These are phyloP conservation scores for Cicer cuneatum DNA, from an alignment of 306 rosid genomes.

Conservation along the genomic window DNA sequence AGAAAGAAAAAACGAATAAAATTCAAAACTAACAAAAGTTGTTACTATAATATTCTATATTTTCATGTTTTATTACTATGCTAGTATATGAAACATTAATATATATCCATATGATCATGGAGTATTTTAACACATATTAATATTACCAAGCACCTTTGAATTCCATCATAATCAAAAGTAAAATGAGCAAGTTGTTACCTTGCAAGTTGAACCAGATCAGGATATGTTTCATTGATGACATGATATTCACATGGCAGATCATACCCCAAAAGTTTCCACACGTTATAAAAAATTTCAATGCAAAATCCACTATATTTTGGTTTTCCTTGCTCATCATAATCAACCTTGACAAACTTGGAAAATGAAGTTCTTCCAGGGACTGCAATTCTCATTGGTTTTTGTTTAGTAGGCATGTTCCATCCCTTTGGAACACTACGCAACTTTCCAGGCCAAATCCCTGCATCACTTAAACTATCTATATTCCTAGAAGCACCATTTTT, in stretches of 20 bases:
- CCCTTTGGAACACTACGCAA: slow-evolving; percentile 54
- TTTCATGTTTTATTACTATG: too few relatives aligned
- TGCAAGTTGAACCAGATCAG: slow-evolving; percentile 58
- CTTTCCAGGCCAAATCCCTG: slow-evolving; percentile 75
- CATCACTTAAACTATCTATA: slow-evolving; percentile 39
- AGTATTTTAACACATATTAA: too few relatives aligned
- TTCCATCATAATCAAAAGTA: not conserved
- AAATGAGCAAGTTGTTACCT: slow-evolving; percentile 50
- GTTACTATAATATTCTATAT: too few relatives aligned
- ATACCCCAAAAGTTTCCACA: slow-evolving; percentile 46
- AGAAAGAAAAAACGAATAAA: not conserved
- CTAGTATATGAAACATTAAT: too few relatives aligned
- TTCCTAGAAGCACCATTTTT: slow-evolving; percentile 25
- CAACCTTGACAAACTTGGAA: slow-evolving; percentile 64
- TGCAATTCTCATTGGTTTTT: slow-evolving; percentile 61
- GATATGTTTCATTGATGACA: slow-evolving; percentile 49
- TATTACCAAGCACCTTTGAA: too few relatives aligned
- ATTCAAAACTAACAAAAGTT: too few relatives aligned
- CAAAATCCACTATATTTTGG: slow-evolving; percentile 61
- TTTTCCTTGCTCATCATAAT: slow-evolving; percentile 30
- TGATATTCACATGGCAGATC: slow-evolving; percentile 51
- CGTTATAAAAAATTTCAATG: slow-evolving; percentile 53
- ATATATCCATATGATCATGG: too few relatives aligned
- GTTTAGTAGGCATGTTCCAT: slow-evolving; percentile 63
- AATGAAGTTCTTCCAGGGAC: slow-evolving; percentile 69